A percentile compares a stretch with the other conserved stretches of the same genome.
These are phyloP conservation scores for Chlamydomonas schloesseri DNA, from an alignment of 139 green algal species.

Conservation along the genomic window DNA sequence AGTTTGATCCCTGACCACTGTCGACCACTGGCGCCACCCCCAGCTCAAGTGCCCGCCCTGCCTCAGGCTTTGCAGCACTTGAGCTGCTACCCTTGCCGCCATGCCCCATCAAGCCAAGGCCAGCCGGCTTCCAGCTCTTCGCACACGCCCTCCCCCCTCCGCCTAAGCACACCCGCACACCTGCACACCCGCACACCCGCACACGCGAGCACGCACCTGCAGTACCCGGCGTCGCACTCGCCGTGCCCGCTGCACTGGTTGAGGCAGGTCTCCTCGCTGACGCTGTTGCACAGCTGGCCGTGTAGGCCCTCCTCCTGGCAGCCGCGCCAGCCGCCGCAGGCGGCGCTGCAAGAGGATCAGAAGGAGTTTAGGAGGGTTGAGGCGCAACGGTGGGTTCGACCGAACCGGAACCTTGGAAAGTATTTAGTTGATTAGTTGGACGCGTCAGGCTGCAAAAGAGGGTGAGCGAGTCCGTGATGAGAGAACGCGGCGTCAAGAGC, in stretches of 20 bases:
- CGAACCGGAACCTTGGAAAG: neutral
- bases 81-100: too few relatives aligned
- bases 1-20: too few relatives aligned
- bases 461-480: neutral
- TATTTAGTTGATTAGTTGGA: neutral
- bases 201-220: neutral
- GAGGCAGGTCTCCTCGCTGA: constrained; percentile 62
- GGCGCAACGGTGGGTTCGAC: neutral
- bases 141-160: neutral
- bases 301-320: constrained; percentile 25
- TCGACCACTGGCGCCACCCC: too few relatives aligned
- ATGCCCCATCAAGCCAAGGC: too few relatives aligned
- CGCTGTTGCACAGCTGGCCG: neutral
- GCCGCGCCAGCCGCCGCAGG: constrained; percentile 6
- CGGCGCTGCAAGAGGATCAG: neutral
- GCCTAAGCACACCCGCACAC: neutral
- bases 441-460: too few relatives aligned
- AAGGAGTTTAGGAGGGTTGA: neutral
- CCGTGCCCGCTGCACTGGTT: constrained; percentile 73
- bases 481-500: neutral
- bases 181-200: neutral
- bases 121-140: too few relatives aligned
- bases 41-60: too few relatives aligned
- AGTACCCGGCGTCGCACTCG: constrained; percentile 47
- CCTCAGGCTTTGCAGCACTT: too few relatives aligned